Evolutionary conservation across 352 stramenopile genomes (phyloP).

Genomic region (Pilasporangium apinafurcum): DNA sequence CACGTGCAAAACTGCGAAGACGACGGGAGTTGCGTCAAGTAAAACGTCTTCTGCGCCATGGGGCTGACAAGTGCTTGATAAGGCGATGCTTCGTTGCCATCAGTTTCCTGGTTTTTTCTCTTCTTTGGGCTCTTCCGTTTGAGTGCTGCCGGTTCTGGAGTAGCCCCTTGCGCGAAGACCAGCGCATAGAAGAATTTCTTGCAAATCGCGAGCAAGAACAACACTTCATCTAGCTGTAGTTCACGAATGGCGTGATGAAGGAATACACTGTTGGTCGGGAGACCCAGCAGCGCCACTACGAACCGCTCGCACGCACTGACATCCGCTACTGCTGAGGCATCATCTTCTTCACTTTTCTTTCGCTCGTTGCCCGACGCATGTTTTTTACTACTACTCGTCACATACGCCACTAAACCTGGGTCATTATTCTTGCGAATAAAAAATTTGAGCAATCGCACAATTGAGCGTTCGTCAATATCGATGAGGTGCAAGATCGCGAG

Average conservation of each 20-base stretch:
- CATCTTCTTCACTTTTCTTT: slow-evolving; percentile 13
- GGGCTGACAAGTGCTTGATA: no score
- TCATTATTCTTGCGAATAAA: slow-evolving; percentile 59
- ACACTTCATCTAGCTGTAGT: slow-evolving; percentile 58
- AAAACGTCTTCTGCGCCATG: slow-evolving; percentile 1
- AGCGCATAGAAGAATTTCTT: slow-evolving; percentile 60
- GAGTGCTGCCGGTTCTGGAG: neutral
- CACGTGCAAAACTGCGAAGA: slow-evolving; percentile 51
- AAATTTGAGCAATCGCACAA: slow-evolving; percentile 68
- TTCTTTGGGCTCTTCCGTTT: slow-evolving; percentile 7
- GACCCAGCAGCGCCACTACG: slow-evolving; percentile 36
- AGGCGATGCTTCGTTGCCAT: slow-evolving; percentile 9
- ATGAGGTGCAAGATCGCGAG: slow-evolving; percentile 52
- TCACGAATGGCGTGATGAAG: slow-evolving; percentile 70
- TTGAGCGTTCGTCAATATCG: slow-evolving; percentile 71
- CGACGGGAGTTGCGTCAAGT: slow-evolving; percentile 20
- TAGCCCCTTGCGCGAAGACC: slow-evolving; percentile 15
- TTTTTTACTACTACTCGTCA: slow-evolving; percentile 3
- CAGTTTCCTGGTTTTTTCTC: slow-evolving; percentile 4
- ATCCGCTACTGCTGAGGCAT: no score
- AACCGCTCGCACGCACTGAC: slow-evolving; percentile 38
- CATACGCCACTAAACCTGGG: slow-evolving; percentile 25
- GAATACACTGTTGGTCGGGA: slow-evolving; percentile 72
- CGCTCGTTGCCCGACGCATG: slow-evolving; percentile 14
- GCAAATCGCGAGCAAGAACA: slow-evolving; percentile 60